These are phyloP conservation scores for Gloeophyllum trabeum DNA, from an alignment of 768 basidiomycete species.

Conservation along the genomic window DNA sequence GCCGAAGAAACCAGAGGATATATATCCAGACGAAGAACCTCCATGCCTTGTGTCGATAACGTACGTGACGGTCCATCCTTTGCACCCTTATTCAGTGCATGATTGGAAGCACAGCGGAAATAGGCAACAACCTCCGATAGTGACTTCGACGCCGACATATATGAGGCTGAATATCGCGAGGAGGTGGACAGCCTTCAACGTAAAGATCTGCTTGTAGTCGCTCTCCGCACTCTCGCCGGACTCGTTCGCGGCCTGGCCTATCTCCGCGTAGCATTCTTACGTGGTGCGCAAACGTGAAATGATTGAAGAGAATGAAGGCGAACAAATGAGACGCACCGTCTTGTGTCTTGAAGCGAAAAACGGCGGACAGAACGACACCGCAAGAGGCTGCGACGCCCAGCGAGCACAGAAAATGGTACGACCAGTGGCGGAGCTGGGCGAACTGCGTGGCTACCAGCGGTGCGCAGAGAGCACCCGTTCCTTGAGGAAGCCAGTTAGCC, in stretches of 20 bases:
- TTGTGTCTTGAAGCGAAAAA: conserved; percentile 17
- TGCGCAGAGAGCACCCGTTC: conserved; percentile 26
- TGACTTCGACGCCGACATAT: conserved; percentile 32
- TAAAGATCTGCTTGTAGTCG: conserved; percentile 23
- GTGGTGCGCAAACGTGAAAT: conserved; percentile 2
- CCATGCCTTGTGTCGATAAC: conserved; percentile 26
- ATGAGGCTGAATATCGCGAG: conserved; percentile 27
- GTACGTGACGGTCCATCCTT: conserved; percentile 36
- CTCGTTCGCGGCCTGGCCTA: conserved; percentile 18
- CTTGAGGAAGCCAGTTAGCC: too few species aligned
- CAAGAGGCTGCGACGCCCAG: conserved; percentile 13
- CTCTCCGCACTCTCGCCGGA: conserved; percentile 15
- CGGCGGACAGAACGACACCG: conserved; percentile 7
- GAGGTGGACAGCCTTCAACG: conserved; percentile 22
- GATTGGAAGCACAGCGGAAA: neutral
- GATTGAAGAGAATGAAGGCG: neutral
- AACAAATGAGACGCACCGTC: conserved; percentile 14
- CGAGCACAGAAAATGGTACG: conserved; percentile 30
- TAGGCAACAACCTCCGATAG: conserved; percentile 27
- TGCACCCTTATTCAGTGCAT: neutral
- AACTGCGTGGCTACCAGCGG: conserved; percentile 32
- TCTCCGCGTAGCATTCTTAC: conserved; percentile 17
- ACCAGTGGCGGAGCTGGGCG: conserved; percentile 23
- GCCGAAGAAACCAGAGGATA: conserved; percentile 30
- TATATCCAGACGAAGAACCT: conserved; percentile 26